A percentile compares a stretch with the other conserved stretches of the same genome.
Conservation (phyloP, 2,329 filamentous ascomycete species). For the Sclerotinia sclerotiorum region DNA sequence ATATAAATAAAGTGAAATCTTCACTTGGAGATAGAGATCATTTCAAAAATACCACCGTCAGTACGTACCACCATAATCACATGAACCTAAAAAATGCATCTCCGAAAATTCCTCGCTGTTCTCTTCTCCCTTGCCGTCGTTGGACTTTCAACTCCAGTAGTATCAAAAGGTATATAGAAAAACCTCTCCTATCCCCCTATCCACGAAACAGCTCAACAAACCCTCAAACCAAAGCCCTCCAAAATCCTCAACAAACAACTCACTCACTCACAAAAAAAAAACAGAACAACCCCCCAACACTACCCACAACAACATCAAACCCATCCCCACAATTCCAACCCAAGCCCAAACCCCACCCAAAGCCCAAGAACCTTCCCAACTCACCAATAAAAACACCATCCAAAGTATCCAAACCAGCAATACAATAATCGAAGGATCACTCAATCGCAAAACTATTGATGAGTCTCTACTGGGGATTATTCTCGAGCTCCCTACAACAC, state of each 20-base stretch:
- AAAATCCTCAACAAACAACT: not conserved
- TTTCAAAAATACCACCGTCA: not conserved
- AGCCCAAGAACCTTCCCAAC: not conserved
- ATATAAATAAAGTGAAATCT: not conserved
- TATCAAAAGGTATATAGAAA: not conserved
- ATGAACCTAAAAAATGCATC: not conserved
- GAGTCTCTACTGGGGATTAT: not conserved
- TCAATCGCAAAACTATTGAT: not conserved
- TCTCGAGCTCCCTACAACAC: too few species aligned
- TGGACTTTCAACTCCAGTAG: not conserved
- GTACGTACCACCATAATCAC: rapidly evolving
- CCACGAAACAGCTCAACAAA: not conserved
- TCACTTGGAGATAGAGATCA: not conserved
- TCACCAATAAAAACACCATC: not conserved
- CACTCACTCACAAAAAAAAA: too few species aligned
- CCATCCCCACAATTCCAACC: not conserved
- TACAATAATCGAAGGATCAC: not conserved
- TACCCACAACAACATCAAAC: not conserved
- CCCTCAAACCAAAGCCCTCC: not conserved
- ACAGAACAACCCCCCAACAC: not conserved
- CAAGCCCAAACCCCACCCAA: not conserved
- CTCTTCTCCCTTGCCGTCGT: not conserved
- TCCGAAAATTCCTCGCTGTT: not conserved
- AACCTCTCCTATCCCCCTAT: too few species aligned
- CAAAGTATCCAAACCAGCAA: rapidly evolving